A percentile compares a stretch with the other conserved stretches of the same genome.
Evolutionary conservation across 805 yeast genomes (phyloP).

Genomic region (Candida tallmaniae): DNA sequence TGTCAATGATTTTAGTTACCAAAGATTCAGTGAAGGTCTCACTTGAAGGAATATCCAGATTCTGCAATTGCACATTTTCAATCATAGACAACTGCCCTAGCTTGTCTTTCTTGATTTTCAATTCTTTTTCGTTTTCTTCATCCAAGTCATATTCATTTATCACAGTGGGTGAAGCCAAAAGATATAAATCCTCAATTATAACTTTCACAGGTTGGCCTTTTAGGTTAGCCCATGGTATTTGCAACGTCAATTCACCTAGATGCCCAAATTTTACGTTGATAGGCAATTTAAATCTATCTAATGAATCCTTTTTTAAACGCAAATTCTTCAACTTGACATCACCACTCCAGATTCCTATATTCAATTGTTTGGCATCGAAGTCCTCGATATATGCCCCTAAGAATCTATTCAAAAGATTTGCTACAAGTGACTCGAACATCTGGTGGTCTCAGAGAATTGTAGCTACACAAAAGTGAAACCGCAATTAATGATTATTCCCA

Average conservation of each 20-base stretch:
- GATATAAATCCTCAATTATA: conserved; percentile 77
- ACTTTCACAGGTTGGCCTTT: conserved; percentile 91
- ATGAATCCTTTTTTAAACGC: conserved; percentile 77
- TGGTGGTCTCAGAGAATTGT: neutral
- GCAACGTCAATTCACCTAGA: conserved; percentile 81
- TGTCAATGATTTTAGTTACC: conserved; percentile 86
- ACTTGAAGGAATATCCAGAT: conserved; percentile 43
- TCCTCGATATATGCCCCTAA: conserved; percentile 81
- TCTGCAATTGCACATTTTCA: conserved; percentile 40
- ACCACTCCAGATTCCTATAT: conserved; percentile 97
- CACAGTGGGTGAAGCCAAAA: conserved; percentile 73
- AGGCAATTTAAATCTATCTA: conserved; percentile 83
- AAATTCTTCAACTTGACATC: conserved; percentile 84
- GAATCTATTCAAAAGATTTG: conserved; percentile 56
- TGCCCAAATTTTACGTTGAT: conserved; percentile 86
- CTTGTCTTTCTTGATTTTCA: conserved; percentile 62
- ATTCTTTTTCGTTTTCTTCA: conserved; percentile 56
- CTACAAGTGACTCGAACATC: conserved; percentile 67
- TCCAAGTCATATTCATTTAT: conserved; percentile 47
- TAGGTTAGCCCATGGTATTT: conserved; percentile 95
- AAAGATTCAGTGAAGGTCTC: conserved; percentile 85
- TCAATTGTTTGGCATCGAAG: conserved; percentile 91
- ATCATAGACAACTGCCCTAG: conserved; percentile 63
- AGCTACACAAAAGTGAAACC: no score
- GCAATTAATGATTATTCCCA: no score